Base-by-base conservation (phyloP, 106 monocot genomes). In the Acanthochlamys bracteata region DNA sequence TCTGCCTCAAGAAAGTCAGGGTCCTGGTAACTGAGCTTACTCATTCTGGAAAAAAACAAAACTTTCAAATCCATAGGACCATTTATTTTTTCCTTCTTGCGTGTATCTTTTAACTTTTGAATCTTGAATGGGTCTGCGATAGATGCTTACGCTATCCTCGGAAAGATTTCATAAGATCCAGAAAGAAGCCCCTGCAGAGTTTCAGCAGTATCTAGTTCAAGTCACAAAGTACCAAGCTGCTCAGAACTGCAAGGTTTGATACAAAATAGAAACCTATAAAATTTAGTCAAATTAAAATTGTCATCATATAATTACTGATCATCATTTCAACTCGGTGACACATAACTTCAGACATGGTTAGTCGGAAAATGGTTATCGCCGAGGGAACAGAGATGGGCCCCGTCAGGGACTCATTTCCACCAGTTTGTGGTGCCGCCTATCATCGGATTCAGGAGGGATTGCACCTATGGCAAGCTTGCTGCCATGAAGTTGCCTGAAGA, bases 361-460 rank as follows among this genome's bases (percentile, higher is more conserved):
- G 88, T 98, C 11, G 91, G 96, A 15, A 98, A 98, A 65, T 98
- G 96, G 96, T 59, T 98, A 9, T 66, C 78, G 1, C 83, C 72
- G 9, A 69, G 62, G 19, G 96, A 98, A 69, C 96, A 98, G 65
- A 57, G 78, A n/a, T 91, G 91, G 84, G 96, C 96, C 0, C 91
- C 96, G 0, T 61, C 78, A 0, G 96, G 96, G 26, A 98, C 96
- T 2, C 88, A 98, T 60, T 98, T 98, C 78, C 91, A 98, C 73
- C 91, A 98, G 70, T 98, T 98, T 41, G 96, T 91, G 8, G 96
- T 98, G 15, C 96, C 96, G 0, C 91, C 96, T 0, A 87, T 91
- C 70, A 72, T 88, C 57, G 73, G 76, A 11, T 98, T 98, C 74
- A 66, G 91, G 14, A 60, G 85, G 0, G 96, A 98, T 62, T 98